These are phyloP conservation scores for Fusarium scirpi DNA, from an alignment of 2,329 filamentous ascomycete species.

Conservation along the genomic window DNA sequence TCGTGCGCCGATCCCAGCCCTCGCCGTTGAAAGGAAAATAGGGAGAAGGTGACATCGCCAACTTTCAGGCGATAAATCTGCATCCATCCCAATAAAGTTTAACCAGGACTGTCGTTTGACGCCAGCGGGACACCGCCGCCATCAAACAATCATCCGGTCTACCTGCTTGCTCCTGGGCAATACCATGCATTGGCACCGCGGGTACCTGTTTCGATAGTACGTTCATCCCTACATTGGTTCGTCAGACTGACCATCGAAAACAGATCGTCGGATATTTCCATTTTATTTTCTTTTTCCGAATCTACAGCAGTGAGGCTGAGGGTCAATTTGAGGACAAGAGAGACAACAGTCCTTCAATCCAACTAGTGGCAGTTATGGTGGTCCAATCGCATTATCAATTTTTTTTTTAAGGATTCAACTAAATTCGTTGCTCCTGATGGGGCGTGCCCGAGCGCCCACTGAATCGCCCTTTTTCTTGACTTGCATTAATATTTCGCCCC, in stretches of 20 bases:
- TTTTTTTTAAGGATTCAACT: constrained; percentile 26
- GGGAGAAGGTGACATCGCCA: constrained; percentile 33
- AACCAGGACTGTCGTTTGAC: constrained; percentile 30
- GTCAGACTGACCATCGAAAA: constrained; percentile 3
- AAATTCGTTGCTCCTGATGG: constrained; percentile 28
- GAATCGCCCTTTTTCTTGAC: constrained; percentile 28
- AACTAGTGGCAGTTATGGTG: constrained; percentile 19
- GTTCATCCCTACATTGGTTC: not conserved
- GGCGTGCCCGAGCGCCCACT: constrained; percentile 15
- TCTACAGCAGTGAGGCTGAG: constrained; percentile 28
- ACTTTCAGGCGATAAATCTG: constrained; percentile 32
- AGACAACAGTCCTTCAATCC: constrained; percentile 12
- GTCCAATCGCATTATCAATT: constrained; percentile 18
- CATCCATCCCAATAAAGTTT: constrained; percentile 39
- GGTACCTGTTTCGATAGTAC: not conserved
- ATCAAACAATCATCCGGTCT: constrained; percentile 9
- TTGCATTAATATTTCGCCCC: constrained; percentile 15
- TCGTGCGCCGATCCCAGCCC: constrained; percentile 19
- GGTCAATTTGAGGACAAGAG: constrained; percentile 12
- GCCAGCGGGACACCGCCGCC: constrained; percentile 36
- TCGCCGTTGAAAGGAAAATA: constrained; percentile 29
- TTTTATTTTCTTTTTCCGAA: constrained; percentile 7
- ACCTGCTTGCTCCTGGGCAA: not conserved
- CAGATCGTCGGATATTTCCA: not conserved
- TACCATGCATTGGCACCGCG: not conserved